Percentiles rank a stretch among this genome's conserved stretches.
Evolutionary conservation across 345 rosid species (phyloP).

Genomic region (Camelina hispida): DNA sequence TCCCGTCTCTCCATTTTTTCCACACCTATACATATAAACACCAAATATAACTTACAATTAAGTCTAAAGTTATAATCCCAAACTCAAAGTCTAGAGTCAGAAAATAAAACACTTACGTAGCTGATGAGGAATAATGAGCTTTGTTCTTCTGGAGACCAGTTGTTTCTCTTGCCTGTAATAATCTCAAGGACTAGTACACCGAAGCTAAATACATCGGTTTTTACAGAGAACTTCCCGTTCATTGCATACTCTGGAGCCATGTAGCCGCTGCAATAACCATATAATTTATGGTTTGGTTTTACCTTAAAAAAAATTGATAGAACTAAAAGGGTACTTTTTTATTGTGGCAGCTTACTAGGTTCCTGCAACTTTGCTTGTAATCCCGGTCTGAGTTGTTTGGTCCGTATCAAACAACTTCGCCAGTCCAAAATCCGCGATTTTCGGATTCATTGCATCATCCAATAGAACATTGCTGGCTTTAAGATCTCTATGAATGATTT

Average conservation of each 20-base stretch:
- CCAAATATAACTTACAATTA: not conserved
- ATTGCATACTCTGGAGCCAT: conserved; percentile 34
- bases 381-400: conserved; percentile 31
- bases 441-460: conserved; percentile 52
- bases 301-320: not conserved
- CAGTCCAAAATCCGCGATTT: conserved; percentile 64
- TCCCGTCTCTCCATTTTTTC: conserved; percentile 33
- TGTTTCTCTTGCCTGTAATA: conserved; percentile 25
- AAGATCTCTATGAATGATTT: conserved; percentile 57
- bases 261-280: conserved; percentile 11
- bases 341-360: conserved; percentile 45
- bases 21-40: conserved; percentile 15
- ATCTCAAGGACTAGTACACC: conserved; percentile 36
- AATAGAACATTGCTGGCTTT: conserved; percentile 58
- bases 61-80: not conserved
- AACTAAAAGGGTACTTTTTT: not conserved
- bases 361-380: conserved; percentile 50
- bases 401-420: conserved; percentile 47
- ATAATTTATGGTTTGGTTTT: no score
- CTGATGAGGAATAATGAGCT: conserved; percentile 28
- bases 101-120: conserved; percentile 29
- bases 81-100: not conserved
- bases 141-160: conserved; percentile 33
- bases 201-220: conserved; percentile 29
- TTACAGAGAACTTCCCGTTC: conserved; percentile 9